Conservation (phyloP, 116 monocot species). For the Cymodocea nodosa region DNA sequence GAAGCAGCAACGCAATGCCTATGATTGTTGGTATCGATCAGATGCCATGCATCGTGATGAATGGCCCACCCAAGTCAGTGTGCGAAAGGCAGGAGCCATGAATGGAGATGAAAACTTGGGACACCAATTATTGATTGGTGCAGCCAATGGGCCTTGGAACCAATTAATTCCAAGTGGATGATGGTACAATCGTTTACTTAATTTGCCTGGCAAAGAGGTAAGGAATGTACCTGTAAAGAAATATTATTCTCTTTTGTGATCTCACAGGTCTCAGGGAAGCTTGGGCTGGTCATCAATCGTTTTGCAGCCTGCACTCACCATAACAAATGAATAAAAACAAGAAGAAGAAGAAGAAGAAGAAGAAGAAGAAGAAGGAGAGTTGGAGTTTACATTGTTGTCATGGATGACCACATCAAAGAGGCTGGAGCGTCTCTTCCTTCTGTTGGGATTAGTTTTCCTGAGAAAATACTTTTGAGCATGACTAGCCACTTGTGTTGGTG, state of each 20-base stretch:
- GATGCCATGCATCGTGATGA: neutral
- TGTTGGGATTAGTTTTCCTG: constrained; percentile 43
- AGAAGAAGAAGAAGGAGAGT: neutral
- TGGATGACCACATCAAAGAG: constrained; percentile 42
- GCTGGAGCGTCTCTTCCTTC: constrained; percentile 52
- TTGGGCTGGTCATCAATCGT: neutral
- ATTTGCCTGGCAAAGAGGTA: neutral
- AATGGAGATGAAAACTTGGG: neutral
- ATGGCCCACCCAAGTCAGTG: too few relatives aligned
- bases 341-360: neutral
- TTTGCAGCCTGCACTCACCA: neutral
- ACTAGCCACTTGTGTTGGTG: constrained; percentile 83
- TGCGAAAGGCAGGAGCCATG: neutral
- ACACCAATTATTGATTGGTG: neutral
- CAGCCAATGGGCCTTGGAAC: neutral
- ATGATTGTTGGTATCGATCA: too few relatives aligned
- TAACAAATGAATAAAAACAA: neutral
- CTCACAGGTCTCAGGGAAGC: neutral
- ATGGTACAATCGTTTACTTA: too few relatives aligned
- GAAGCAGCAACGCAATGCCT: too few relatives aligned
- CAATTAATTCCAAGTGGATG: neutral
- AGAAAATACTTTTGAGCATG: constrained; percentile 90
- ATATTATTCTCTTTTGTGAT: constrained; percentile 5
- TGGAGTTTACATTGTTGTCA: constrained; percentile 22
- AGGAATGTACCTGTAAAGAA: neutral